Percentiles rank a stretch among this genome's conserved stretches.
Evolutionary conservation across 106 monocot species (phyloP).

Genomic region (Dactylorhiza incarnata): DNA sequence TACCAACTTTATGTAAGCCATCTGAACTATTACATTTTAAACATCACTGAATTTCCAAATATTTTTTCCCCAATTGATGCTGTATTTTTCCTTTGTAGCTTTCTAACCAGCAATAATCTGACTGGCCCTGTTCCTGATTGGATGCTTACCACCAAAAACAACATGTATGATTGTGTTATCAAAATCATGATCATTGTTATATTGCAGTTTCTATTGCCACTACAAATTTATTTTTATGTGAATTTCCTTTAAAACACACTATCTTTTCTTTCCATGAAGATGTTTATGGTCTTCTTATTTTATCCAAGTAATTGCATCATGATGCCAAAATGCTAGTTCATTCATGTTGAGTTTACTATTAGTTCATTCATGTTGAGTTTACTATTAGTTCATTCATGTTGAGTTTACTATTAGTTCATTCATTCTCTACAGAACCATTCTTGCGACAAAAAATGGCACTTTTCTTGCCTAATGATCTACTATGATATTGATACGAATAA

Average conservation of each 20-base stretch:
- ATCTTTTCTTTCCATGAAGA: not conserved
- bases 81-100: not conserved
- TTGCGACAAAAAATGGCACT: not conserved
- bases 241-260: not conserved
- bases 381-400: not conserved
- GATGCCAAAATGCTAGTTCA: not conserved
- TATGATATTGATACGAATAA: not conserved
- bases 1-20: conserved; percentile 11
- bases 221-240: not conserved
- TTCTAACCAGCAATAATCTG: conserved; percentile 11
- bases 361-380: no score
- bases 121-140: conserved; percentile 8
- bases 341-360: no score
- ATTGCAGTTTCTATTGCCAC: not conserved
- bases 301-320: not conserved
- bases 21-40: not conserved
- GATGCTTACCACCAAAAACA: conserved; percentile 9
- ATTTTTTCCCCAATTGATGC: not conserved
- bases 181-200: not conserved
- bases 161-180: not conserved
- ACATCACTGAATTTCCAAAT: not conserved
- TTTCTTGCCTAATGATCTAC: not conserved
- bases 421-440: not conserved
- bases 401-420: not conserved
- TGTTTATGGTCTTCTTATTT: not conserved